phyloP scores from a whole-genome alignment of 2,329 filamentous ascomycete species.

The Trichophyton benhamiae region DNA sequence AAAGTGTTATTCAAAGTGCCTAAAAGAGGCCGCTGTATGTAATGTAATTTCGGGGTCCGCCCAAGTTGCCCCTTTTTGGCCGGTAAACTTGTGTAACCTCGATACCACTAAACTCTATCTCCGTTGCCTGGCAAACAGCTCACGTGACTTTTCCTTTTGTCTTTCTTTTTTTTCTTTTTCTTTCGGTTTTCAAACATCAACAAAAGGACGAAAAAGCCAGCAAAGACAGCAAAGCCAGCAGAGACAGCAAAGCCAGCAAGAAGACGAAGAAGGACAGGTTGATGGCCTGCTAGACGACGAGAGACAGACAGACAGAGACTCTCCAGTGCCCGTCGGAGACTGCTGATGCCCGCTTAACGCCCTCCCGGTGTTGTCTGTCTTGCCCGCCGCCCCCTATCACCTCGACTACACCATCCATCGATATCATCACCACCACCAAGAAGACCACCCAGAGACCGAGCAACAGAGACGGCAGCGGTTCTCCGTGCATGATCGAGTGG shows the following conservation, averaged over 20 bases:
- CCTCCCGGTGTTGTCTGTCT: too few relatives aligned
- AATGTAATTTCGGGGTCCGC: not conserved
- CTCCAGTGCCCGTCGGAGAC: too few relatives aligned
- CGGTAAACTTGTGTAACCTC: not conserved
- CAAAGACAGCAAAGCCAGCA: not conserved
- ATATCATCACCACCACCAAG: too few relatives aligned
- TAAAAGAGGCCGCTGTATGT: not conserved
- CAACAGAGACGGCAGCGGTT: not conserved
- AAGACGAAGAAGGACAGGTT: not conserved
- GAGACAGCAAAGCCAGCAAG: not conserved
- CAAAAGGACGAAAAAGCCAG: not conserved
- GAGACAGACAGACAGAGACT: too few relatives aligned
- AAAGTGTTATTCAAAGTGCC: not conserved
- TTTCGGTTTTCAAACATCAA: not conserved
- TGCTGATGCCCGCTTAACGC: too few relatives aligned
- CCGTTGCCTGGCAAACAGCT: not conserved
- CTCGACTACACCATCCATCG: too few relatives aligned
- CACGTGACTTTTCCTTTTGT: not conserved
- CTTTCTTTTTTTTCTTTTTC: not conserved
- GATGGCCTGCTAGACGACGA: too few relatives aligned
- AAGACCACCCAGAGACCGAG: not conserved
- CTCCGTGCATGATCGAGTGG: not conserved
- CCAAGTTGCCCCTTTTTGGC: not conserved
- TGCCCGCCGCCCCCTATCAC: not conserved
- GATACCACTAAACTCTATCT: not conserved